phyloP scores from a whole-genome alignment of 2,329 filamentous ascomycete species.

The Bipolaris cookei region DNA sequence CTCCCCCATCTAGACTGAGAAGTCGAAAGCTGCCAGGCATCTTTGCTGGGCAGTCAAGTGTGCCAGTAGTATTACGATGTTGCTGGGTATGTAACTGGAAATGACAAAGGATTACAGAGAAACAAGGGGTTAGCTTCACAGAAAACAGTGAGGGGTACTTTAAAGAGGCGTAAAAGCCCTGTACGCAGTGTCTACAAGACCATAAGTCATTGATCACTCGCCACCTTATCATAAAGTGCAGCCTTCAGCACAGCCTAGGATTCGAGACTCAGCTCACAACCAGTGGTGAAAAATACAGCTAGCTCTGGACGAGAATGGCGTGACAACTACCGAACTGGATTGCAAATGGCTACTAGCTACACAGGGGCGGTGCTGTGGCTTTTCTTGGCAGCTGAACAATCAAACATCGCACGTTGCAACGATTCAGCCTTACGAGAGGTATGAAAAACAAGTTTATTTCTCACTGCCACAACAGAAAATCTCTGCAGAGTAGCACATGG shows the following conservation, averaged over 20 bases:
- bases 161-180: neutral
- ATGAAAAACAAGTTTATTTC: neutral
- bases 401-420: neutral
- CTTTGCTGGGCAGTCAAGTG: neutral
- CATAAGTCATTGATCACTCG: neutral
- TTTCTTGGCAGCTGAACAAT: slow-evolving; percentile 14
- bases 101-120: neutral
- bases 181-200: neutral
- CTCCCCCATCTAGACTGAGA: slow-evolving; percentile 16
- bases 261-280: neutral
- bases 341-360: neutral
- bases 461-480: neutral
- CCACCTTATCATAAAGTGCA: neutral
- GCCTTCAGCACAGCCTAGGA: neutral
- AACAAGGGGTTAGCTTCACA: neutral
- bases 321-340: neutral
- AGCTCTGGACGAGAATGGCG: neutral
- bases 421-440: neutral
- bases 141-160: neutral
- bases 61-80: neutral
- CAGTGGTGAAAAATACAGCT: neutral
- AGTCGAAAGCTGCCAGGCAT: slow-evolving; percentile 10
- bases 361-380: slow-evolving; percentile 4
- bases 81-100: too few relatives aligned
- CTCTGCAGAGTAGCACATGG: neutral